Conservation (phyloP, 495 filamentous ascomycete species). For the Clavariopsis aquatica region DNA sequence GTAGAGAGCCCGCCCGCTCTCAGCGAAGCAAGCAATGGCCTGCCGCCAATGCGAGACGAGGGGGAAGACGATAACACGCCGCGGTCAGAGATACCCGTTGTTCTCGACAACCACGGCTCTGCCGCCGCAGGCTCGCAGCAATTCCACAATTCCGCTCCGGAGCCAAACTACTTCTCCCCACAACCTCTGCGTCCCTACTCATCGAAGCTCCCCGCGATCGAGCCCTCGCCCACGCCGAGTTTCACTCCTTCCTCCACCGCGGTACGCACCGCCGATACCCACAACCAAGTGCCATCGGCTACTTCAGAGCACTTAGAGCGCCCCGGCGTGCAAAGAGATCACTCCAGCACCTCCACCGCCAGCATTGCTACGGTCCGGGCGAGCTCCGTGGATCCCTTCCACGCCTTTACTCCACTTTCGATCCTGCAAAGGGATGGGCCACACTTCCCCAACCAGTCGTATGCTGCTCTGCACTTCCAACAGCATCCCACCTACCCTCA, state of each 20-base stretch:
- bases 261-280: constrained; percentile 14
- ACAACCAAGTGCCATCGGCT: not conserved
- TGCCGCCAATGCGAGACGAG: not conserved
- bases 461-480: constrained; percentile 48
- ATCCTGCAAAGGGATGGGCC: constrained; percentile 36
- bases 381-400: constrained; percentile 29
- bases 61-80: constrained; percentile 38
- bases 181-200: constrained; percentile 31
- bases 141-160: constrained; percentile 5
- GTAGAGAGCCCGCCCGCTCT: not conserved
- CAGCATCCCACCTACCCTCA: constrained; percentile 42
- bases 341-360: constrained; percentile 39
- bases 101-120: constrained; percentile 9
- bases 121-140: not conserved
- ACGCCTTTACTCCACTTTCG: constrained; percentile 13
- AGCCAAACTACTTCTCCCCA: constrained; percentile 38
- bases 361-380: constrained; percentile 39
- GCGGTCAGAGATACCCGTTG: constrained; percentile 38
- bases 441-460: constrained; percentile 47
- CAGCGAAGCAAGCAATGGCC: not conserved
- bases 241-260: constrained; percentile 31
- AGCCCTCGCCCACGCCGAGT: constrained; percentile 31
- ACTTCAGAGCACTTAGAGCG: constrained; percentile 22
- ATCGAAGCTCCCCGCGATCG: constrained; percentile 25
- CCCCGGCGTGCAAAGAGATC: constrained; percentile 37